Evolutionary conservation across 2,329 filamentous ascomycete species (phyloP).

Genomic region (Trichoderma lentiforme): DNA sequence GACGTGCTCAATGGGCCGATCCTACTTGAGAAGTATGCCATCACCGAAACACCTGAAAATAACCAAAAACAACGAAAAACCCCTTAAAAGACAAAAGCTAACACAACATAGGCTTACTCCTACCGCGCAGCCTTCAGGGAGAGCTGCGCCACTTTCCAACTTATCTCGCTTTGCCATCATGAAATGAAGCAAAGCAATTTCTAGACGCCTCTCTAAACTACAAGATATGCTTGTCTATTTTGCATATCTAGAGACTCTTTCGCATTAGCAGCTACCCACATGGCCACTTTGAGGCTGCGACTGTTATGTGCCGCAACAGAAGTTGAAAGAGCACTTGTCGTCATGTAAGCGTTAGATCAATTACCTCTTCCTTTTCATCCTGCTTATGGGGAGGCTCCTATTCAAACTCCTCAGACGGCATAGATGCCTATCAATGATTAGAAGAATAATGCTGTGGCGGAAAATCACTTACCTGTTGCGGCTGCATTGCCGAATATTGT

Average conservation of each 20-base stretch:
- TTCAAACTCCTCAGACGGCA: conserved; percentile 47
- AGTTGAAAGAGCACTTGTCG: neutral
- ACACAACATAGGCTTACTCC: conserved; percentile 55
- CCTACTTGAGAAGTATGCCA: conserved; percentile 79
- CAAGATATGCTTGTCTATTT: neutral
- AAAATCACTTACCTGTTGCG: conserved; percentile 68
- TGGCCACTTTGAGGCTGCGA: neutral
- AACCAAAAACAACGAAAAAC: neutral
- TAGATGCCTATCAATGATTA: conserved; percentile 36
- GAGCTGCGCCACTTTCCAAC: conserved; percentile 63
- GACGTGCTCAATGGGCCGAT: conserved; percentile 86
- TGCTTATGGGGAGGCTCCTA: conserved; percentile 23
- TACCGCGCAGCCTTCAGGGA: conserved; percentile 55
- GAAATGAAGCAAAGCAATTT: conserved; percentile 27
- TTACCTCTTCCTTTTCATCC: neutral
- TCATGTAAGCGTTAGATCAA: neutral
- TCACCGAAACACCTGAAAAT: neutral
- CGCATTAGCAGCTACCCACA: neutral
- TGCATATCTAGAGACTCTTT: neutral
- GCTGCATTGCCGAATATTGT: conserved; percentile 72
- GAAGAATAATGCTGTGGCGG: neutral
- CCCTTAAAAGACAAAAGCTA: neutral
- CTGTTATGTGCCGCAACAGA: neutral
- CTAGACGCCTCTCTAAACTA: neutral
- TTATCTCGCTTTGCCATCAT: conserved; percentile 70